Conservation (phyloP, 2,329 filamentous ascomycete species). For the Fusarium sp. region DNA sequence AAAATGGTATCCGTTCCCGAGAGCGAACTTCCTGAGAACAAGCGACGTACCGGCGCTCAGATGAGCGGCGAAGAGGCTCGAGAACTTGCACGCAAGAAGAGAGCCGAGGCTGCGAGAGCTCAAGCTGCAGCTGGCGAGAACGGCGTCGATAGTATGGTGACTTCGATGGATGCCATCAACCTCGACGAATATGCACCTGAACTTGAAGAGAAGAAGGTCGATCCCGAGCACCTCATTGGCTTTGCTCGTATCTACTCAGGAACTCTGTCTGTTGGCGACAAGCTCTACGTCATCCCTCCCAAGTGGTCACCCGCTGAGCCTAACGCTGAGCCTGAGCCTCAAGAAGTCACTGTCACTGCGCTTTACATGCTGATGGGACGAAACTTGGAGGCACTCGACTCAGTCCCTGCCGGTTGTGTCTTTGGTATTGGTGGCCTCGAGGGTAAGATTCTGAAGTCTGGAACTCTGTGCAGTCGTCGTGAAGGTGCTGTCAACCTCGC, state of each 20-base stretch:
- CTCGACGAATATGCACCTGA: conserved; percentile 64
- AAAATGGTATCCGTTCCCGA: conserved; percentile 98
- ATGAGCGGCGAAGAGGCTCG: conserved; percentile 90
- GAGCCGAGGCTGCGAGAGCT: conserved; percentile 85
- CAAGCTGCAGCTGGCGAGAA: conserved; percentile 68
- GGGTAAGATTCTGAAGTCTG: conserved; percentile 94
- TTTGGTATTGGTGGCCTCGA: conserved; percentile 95
- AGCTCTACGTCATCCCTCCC: conserved; percentile 88
- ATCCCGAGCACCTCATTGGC: conserved; percentile 90
- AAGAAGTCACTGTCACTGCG: conserved; percentile 85
- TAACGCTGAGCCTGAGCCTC: conserved; percentile 76
- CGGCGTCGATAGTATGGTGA: conserved; percentile 66
- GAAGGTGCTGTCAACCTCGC: conserved; percentile 91
- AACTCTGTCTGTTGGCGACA: conserved; percentile 87
- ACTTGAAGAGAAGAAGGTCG: conserved; percentile 68
- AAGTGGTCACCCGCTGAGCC: conserved; percentile 90
- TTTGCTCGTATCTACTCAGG: conserved; percentile 96
- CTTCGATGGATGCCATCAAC: conserved; percentile 69
- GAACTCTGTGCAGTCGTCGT: conserved; percentile 88
- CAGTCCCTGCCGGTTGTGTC: conserved; percentile 91
- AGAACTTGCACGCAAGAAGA: conserved; percentile 87
- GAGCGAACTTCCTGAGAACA: conserved; percentile 91
- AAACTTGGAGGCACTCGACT: conserved; percentile 81
- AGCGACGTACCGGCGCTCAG: conserved; percentile 70
- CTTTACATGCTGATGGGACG: conserved; percentile 97